These are phyloP conservation scores for Actinomucor elegans DNA, from an alignment of 371 early-diverging fungal genomes.

Conservation along the genomic window DNA sequence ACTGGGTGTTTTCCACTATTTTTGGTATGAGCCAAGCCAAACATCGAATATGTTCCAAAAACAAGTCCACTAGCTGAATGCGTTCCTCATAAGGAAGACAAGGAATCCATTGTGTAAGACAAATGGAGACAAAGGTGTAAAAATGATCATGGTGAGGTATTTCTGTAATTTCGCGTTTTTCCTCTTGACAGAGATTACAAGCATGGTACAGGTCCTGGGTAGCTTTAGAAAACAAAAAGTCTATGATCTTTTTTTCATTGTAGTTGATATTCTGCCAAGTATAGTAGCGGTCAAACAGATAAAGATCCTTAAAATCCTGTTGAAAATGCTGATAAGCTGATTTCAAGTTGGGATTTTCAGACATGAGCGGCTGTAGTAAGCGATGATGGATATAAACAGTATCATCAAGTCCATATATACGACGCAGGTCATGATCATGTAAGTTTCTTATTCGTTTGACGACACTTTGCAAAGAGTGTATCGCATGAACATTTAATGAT, in stretches of 20 bases:
- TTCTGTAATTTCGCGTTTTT: background rate
- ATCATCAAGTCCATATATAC: background rate
- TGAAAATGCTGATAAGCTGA: slow-evolving; percentile 4
- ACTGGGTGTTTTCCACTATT: background rate
- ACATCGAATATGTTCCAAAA: slow-evolving; percentile 2
- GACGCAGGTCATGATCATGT: slow-evolving; percentile 7
- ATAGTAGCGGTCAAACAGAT: background rate
- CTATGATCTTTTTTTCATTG: background rate
- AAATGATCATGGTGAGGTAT: slow-evolving; percentile 10
- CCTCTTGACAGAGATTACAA: background rate
- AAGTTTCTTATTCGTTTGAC: background rate
- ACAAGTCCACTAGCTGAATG: background rate
- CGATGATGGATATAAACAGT: slow-evolving; percentile 18
- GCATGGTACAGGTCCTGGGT: background rate
- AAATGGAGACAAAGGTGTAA: slow-evolving; percentile 17
- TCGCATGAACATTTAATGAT: background rate
- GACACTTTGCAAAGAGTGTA: slow-evolving; percentile 7
- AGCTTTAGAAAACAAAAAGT: background rate
- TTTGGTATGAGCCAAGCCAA: background rate
- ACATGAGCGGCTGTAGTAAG: slow-evolving; percentile 4
- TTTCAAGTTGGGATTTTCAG: slow-evolving; percentile 1
- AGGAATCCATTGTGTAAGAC: slow-evolving; percentile 15
- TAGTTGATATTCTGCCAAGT: slow-evolving; percentile 2
- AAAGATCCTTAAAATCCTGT: background rate
- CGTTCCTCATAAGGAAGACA: background rate